These are phyloP conservation scores for Verticillium dahliae DNA, from an alignment of 2,329 filamentous ascomycete genomes.

Conservation along the genomic window DNA sequence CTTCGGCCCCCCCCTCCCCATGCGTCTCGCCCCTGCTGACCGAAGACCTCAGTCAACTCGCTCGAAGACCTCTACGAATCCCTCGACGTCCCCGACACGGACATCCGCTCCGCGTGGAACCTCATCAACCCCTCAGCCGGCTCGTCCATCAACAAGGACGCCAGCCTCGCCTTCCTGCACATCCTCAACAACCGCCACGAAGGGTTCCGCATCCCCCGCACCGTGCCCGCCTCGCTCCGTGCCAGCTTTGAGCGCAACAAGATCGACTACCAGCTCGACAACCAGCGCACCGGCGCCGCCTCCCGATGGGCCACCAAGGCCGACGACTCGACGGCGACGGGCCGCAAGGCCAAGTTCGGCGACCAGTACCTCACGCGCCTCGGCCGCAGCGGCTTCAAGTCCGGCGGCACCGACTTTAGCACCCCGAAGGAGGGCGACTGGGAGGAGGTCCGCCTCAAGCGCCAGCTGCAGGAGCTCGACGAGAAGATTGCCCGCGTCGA, in stretches of 20 bases:
- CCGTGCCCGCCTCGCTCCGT: slow-evolving; percentile 84
- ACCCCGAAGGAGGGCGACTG: slow-evolving; percentile 70
- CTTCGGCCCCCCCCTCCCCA: background rate
- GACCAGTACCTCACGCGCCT: slow-evolving; percentile 92
- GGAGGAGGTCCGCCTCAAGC: slow-evolving; percentile 94
- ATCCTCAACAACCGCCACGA: slow-evolving; percentile 95
- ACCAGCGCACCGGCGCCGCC: slow-evolving; percentile 54
- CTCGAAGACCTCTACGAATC: slow-evolving; percentile 81
- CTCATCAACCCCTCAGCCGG: slow-evolving; percentile 87
- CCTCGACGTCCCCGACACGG: slow-evolving; percentile 66
- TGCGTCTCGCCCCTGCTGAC: background rate
- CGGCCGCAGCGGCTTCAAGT: slow-evolving; percentile 74
- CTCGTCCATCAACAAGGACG: slow-evolving; percentile 86
- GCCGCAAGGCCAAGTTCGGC: slow-evolving; percentile 93
- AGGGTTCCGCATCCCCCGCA: slow-evolving; percentile 87
- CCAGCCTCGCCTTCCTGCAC: slow-evolving; percentile 88
- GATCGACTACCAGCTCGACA: slow-evolving; percentile 92
- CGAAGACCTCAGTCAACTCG: slow-evolving; percentile 54
- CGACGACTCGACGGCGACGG: slow-evolving; percentile 74
- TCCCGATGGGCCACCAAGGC: slow-evolving; percentile 74
- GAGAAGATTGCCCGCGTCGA: slow-evolving; percentile 81
- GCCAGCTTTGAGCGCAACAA: slow-evolving; percentile 90
- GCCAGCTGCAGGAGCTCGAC: slow-evolving; percentile 84
- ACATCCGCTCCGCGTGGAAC: slow-evolving; percentile 92
- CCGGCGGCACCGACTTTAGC: slow-evolving; percentile 84